These are phyloP conservation scores for Pyrenochaeta sp. DNA, from an alignment of 2,329 filamentous ascomycete species.

Conservation along the genomic window DNA sequence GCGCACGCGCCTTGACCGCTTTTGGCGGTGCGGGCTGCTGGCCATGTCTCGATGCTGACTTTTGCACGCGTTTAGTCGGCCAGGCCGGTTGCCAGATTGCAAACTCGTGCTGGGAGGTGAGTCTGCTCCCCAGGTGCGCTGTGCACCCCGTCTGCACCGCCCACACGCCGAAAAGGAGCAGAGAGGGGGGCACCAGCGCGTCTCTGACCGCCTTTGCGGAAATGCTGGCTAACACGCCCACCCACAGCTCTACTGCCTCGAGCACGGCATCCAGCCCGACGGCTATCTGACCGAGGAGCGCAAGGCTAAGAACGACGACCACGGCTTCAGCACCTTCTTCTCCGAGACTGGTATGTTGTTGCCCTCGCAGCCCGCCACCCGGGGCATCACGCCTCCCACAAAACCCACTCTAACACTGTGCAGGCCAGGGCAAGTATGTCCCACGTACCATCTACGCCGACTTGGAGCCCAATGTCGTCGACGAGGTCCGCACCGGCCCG, in stretches of 20 bases:
- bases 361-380: constrained; percentile 4
- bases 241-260: constrained; percentile 94
- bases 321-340: constrained; percentile 99
- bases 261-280: constrained; percentile 99
- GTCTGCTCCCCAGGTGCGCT: constrained; percentile 52
- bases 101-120: constrained; percentile 99
- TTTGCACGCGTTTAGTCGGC: constrained; percentile 76
- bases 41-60: constrained; percentile 60
- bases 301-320: constrained; percentile 90
- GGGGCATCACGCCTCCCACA: constrained; percentile 20
- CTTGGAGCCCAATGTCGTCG: constrained; percentile 99
- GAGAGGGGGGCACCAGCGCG: constrained; percentile 44
- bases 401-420: constrained; percentile 30
- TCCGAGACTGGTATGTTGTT: constrained; percentile 88
- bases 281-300: constrained; percentile 98
- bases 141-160: constrained; percentile 13
- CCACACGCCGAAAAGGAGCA: neutral
- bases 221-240: constrained; percentile 38
- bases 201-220: constrained; percentile 38
- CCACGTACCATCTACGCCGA: constrained; percentile 99
- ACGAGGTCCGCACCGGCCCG: constrained; percentile 96
- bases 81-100: constrained; percentile 99
- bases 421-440: constrained; percentile 98
- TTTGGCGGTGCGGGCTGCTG: constrained; percentile 30
- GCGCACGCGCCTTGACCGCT: constrained; percentile 56